Evolutionary conservation across 768 basidiomycete genomes (phyloP), one percentile per base, ranked within the genome.

Genomic region (Rhodotorula graminis): DNA sequence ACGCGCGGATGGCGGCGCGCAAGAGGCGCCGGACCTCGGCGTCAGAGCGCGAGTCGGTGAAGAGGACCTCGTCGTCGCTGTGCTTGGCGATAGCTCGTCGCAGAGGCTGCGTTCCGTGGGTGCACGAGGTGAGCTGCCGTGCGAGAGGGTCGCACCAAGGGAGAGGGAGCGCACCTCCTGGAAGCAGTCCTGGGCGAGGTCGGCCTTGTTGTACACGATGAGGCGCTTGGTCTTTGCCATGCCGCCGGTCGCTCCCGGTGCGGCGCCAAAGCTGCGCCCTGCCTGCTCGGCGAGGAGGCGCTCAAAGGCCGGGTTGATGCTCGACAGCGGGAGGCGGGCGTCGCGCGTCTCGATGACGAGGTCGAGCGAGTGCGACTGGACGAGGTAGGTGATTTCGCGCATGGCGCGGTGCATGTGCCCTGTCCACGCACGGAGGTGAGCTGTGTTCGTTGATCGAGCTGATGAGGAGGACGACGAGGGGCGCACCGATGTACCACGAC

Each of bases 311-410:
- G 88, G 86, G 81, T 98, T 98, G 80, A 98, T 91, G 76, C 91
- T 93, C 31, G 94, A 94, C 73, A 98, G 84, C 12, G 95, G 95
- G 65, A 98, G 84, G 44, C 95, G 87, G 21, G 93, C 88, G 82
- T 99, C 95, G 79, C 95, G 86, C 42, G 94, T 88, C 83, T 99
- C 95, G 73, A 99, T 88, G 63, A 98, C 91, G 67, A 98, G 88
- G 78, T 93, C 90, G 47, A 91, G 92, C 72, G 88, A 88, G 46
- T 88, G 86, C 21, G 64, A 61, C 56, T 71, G 72, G 21, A 77
- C 50, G 47, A 69, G 65, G 42, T 77, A 61, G 37, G 76, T 72
- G 65, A 79, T 79, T 49, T 74, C 72, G 49, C 76, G 73, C 64
- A 79, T 46, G 0, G 76, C 78, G 25, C 70, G 60, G 21, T 65